These are phyloP conservation scores for Aspergillus floridensis DNA, from an alignment of 2,329 filamentous ascomycete species.

Conservation along the genomic window DNA sequence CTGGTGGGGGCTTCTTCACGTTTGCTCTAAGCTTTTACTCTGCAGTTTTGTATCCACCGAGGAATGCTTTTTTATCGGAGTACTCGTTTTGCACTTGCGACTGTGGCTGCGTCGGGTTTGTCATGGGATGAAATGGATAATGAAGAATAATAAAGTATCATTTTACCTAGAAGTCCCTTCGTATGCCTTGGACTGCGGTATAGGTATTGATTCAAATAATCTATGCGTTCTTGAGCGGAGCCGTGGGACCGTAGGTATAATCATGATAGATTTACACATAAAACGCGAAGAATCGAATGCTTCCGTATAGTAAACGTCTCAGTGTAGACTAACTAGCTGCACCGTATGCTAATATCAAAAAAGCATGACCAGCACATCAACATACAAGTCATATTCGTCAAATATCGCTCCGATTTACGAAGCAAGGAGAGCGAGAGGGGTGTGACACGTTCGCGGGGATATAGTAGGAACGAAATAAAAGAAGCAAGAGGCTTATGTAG, in stretches of 20 bases:
- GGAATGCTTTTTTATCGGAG: background rate
- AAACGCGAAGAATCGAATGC: background rate
- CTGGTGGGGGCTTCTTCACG: background rate
- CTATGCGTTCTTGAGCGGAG: too few relatives aligned
- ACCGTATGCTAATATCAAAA: background rate
- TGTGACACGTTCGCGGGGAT: background rate
- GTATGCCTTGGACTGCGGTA: background rate
- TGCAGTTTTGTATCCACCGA: background rate
- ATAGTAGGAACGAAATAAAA: background rate
- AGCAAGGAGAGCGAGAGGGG: conserved; percentile 1
- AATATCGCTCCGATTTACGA: background rate
- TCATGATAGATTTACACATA: background rate
- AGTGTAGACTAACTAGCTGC: background rate
- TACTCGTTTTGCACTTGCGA: background rate
- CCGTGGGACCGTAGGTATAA: too few relatives aligned
- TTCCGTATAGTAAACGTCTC: background rate
- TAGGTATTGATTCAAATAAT: background rate
- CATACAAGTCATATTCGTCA: background rate
- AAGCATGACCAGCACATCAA: background rate
- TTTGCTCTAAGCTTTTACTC: background rate
- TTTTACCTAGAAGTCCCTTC: background rate
- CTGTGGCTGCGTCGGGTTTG: background rate
- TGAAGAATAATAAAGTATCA: background rate
- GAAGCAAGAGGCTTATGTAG: background rate
- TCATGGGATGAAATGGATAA: background rate